These are phyloP conservation scores for Solanum dulcamara DNA, from an alignment of 257 asterid species.

Conservation along the genomic window DNA sequence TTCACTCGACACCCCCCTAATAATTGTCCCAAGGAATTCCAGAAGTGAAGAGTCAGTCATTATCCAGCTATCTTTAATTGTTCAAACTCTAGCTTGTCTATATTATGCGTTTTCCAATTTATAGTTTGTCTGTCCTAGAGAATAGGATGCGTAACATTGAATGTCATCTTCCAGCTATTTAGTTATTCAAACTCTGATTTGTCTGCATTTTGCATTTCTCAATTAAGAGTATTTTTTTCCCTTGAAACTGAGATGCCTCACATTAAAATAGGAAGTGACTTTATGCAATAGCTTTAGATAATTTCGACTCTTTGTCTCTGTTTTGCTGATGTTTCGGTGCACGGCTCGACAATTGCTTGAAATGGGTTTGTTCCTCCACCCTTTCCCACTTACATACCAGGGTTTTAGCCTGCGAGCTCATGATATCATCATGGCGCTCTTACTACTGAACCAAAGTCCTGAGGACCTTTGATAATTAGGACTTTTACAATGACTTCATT, in stretches of 20 bases:
- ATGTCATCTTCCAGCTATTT: not conserved
- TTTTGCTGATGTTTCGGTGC: not conserved
- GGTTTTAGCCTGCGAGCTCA: not conserved
- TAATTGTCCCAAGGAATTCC: slow-evolving; percentile 85
- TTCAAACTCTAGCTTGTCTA: not conserved
- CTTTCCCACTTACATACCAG: not conserved
- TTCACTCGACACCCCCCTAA: slow-evolving; percentile 82
- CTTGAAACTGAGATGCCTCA: not conserved
- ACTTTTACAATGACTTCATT: not conserved
- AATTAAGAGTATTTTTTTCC: not conserved
- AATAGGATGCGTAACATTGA: not conserved
- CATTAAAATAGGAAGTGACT: not conserved
- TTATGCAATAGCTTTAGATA: not conserved
- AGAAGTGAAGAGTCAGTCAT: slow-evolving; percentile 80
- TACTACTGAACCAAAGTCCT: not conserved
- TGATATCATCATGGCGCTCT: not conserved
- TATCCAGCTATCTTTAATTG: slow-evolving; percentile 3
- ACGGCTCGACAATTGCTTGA: not conserved
- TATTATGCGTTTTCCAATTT: not conserved
- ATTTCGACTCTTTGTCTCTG: not conserved
- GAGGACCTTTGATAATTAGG: not conserved
- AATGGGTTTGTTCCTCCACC: not conserved
- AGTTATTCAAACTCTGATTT: not conserved
- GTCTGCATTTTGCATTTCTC: not conserved
- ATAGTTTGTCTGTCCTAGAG: not conserved